Base-by-base conservation (phyloP, 2,329 filamentous ascomycete genomes). In the Botrytis paeoniae region DNA sequence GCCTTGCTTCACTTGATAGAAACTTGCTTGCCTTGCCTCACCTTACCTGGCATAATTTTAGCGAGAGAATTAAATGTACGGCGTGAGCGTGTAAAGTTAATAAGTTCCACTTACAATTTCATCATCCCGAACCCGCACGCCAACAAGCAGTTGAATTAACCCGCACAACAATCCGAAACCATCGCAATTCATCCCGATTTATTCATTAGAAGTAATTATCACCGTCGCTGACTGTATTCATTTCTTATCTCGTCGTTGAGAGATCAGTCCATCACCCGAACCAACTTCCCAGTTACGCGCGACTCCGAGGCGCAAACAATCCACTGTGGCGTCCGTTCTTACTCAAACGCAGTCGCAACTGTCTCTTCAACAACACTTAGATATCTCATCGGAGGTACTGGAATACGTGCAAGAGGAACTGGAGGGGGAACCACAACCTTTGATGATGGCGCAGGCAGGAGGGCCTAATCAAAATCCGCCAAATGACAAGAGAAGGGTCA, bases 401-500 rank as follows among this genome's bases (percentile, higher is more conserved):
- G 83, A 84, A 75, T 87, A 86, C 80, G 83, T 82, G 75, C 83
- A 82, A 79, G 83, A 85, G 81, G 83, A 83, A 78, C 76, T 82
- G 77, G 87, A 89, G 83, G 85, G 83, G 83, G 87, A 87, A 81
- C 82, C 84, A 83, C 86, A 89, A 84, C 86, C 86, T 82, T 85
- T 86, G 89, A 90, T 89, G 86, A 91, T 91, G 89, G 89, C 89
- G 89, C 89, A 91, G 85, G 84, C 85, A 79, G 88, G 90, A 89
- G 70, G 45, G 70, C 89, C 89, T 89, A 88, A 89, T 85, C 37
- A 68, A 29, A 60, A 66, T 60, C 77, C 77, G 77, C 78, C 78
- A 73, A 87, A 87, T 83, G 89, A 91, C 80, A 89, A 86, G 84
- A 90, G 88, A 83, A 88, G 96, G 87, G 96, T 98, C 84, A 99